Conservation (phyloP, 495 filamentous ascomycete genomes). For the Friedmanniomyces endolithicus region DNA sequence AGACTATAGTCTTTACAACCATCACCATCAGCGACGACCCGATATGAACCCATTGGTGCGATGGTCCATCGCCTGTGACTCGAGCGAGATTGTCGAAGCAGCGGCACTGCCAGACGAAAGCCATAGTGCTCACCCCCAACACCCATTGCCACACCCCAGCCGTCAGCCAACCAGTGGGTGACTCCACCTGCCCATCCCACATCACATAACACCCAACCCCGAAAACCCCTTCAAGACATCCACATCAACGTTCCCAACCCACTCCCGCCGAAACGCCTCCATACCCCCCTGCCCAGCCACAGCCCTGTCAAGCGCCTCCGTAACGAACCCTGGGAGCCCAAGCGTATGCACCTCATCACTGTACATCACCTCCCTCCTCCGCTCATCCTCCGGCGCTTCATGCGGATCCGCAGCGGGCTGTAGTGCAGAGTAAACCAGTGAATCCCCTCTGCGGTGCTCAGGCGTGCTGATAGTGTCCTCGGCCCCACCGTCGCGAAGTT, state of each 20-base stretch:
- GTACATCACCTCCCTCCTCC: constrained; percentile 41
- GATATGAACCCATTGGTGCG: too few relatives aligned
- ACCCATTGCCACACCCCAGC: too few relatives aligned
- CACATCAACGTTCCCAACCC: constrained; percentile 76
- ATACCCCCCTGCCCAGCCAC: constrained; percentile 58
- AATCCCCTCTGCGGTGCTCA: constrained; percentile 26
- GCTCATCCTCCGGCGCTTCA: constrained; percentile 54
- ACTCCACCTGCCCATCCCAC: too few relatives aligned
- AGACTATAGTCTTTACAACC: too few relatives aligned
- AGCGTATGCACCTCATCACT: constrained; percentile 61
- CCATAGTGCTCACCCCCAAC: too few relatives aligned
- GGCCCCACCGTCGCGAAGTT: constrained; percentile 41
- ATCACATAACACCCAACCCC: constrained; percentile 16
- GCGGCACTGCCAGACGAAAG: too few relatives aligned
- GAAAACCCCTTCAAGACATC: constrained; percentile 63
- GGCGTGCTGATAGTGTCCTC: constrained; percentile 31
- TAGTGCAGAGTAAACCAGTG: constrained; percentile 18
- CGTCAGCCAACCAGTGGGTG: too few relatives aligned
- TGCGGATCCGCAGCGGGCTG: not conserved
- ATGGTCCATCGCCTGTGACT: too few relatives aligned
- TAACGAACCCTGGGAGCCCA: constrained; percentile 57
- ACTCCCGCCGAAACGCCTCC: constrained; percentile 60
- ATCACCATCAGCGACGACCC: too few relatives aligned
- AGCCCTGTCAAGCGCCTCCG: constrained; percentile 50
- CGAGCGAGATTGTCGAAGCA: too few relatives aligned